A percentile compares a stretch with the other conserved stretches of the same genome.
Conservation (phyloP, 352 stramenopile species). For the Phytophthora idaei region DNA sequence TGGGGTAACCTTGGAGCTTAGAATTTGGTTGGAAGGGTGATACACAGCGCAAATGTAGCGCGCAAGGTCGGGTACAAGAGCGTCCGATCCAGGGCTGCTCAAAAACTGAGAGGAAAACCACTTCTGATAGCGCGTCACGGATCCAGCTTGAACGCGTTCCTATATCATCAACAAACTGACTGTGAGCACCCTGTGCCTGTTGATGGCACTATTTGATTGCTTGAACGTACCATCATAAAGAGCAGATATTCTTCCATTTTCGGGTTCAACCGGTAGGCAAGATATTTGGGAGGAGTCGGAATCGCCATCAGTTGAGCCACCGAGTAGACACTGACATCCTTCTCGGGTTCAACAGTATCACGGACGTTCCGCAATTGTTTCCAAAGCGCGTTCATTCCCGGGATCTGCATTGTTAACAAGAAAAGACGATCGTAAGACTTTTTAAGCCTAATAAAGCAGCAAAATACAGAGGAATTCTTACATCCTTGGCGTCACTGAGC, state of each 20-base stretch:
- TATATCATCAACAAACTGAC: slow-evolving; percentile 18
- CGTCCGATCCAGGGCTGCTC: slow-evolving; percentile 64
- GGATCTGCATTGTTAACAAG: slow-evolving; percentile 46
- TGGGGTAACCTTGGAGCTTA: slow-evolving; percentile 83
- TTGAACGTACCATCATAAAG: slow-evolving; percentile 80
- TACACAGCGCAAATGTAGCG: slow-evolving; percentile 87
- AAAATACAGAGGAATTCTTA: slow-evolving; percentile 28
- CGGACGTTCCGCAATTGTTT: slow-evolving; percentile 78
- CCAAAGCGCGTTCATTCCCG: slow-evolving; percentile 82
- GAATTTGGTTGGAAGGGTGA: slow-evolving; percentile 82
- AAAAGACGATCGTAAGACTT: slow-evolving; percentile 6
- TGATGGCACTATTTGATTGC: not conserved
- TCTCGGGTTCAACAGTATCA: slow-evolving; percentile 47
- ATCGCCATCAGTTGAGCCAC: slow-evolving; percentile 77
- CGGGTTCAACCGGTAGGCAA: slow-evolving; percentile 79
- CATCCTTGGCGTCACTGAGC: slow-evolving; percentile 81
- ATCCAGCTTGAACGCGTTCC: slow-evolving; percentile 77
- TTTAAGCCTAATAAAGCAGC: not conserved
- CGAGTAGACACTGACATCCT: slow-evolving; percentile 60
- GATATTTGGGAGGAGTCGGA: slow-evolving; percentile 74
- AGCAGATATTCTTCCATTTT: slow-evolving; percentile 89
- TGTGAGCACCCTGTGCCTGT: not conserved
- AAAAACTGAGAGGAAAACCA: slow-evolving; percentile 88
- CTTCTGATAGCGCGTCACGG: slow-evolving; percentile 85
- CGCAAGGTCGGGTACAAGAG: slow-evolving; percentile 80